Base-by-base conservation (phyloP, 2,329 filamentous ascomycete genomes). In the Pseudocercospora fuligena region DNA sequence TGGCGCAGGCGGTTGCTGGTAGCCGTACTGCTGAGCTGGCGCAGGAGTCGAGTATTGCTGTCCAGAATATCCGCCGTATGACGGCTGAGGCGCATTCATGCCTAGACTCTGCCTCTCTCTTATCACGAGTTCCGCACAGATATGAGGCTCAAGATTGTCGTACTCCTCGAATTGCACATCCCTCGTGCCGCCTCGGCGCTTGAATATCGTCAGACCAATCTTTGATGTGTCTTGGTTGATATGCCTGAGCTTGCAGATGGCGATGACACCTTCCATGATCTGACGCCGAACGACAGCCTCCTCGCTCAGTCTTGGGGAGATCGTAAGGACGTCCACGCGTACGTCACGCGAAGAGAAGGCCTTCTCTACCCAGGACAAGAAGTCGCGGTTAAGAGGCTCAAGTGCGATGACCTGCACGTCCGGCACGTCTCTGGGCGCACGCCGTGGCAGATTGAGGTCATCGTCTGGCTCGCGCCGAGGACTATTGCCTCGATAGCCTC, bases 91-190 rank as follows among this genome's bases (percentile, higher is more conserved):
- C 23, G 75, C 75, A 54, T 66, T 60, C 56, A 60, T 80, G 16
- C 81, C 74, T 25, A 72, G 74, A 51, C 77, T 82, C 69, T 84
- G 80, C 77, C 92, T 94, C 60, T 90, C 87, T 66, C 92, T 88
- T 49, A 90, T 78, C 65, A 97, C 91, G 16, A 98, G 87, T 72
- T 96, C 92, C 16, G 91, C 92, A 3, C 92, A 93, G 54, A 93
- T 89, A 5, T 83, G 79, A 0, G 93, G 91, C 40, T 96, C 91
- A 1, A 97, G 85, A 72, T 94, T 89, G 65, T 91, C 87, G 77
- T 98, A 98, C 77, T 96, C 91, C 73, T 97, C 92, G 76, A 92
- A 97, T 51, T 89, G 88, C 66, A 96, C 89, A 70, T 92, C 93
- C 73, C 87, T 87, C 19, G 84, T 83, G n/a, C 92, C 92, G 9